Base-by-base conservation (phyloP, 2,329 filamentous ascomycete genomes). In the Aspergillus persii region DNA sequence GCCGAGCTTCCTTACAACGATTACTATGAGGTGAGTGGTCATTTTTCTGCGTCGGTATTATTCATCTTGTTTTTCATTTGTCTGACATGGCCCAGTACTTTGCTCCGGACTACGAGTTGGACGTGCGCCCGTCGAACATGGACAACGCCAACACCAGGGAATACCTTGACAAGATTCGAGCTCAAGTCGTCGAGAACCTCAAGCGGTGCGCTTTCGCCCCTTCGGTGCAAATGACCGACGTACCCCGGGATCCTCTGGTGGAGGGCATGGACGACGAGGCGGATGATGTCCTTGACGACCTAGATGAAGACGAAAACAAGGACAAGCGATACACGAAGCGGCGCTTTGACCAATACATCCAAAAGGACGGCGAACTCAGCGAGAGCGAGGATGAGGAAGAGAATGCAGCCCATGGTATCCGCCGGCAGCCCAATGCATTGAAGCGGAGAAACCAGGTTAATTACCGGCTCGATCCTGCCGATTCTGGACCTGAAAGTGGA, bases 1-100 rank as follows among this genome's bases (percentile, higher is more conserved):
- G 84, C 89, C 4, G 88, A 90, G n/a, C 82, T 98, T 46, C 94
- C 94, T 0, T 98, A 92, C 76, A 98, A 96, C 64, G 94, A 98
- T 79, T 98, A 98, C 76, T 98, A 98, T 71, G 87, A 89, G 73
- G 83, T 84, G 71, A 68, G 76, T 47, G 18, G 18, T 11, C 27
- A 27, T 46, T 8, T 11, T 26, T 12, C 12, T n/a, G 36, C 36
- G 36, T 15, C 12, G n/a, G 36, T 7, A n/a, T 6, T 7, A 1
- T 41, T n/a, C 3, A 6, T 41, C 3, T 41, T 11, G n/a, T 41
- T 41, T 41, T 41, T n/a, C 15, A 41, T n/a, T n/a, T 41, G 11
- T 30, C 69, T 74, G 66, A 77, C 49, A 41, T 46, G 6, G n/a
- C 26, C 44, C 29, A 85, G 81, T 89, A 89, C 70, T 89, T 89